These are phyloP conservation scores for Clonostachys sp. DNA, from an alignment of 2,329 filamentous ascomycete species.

Conservation along the genomic window DNA sequence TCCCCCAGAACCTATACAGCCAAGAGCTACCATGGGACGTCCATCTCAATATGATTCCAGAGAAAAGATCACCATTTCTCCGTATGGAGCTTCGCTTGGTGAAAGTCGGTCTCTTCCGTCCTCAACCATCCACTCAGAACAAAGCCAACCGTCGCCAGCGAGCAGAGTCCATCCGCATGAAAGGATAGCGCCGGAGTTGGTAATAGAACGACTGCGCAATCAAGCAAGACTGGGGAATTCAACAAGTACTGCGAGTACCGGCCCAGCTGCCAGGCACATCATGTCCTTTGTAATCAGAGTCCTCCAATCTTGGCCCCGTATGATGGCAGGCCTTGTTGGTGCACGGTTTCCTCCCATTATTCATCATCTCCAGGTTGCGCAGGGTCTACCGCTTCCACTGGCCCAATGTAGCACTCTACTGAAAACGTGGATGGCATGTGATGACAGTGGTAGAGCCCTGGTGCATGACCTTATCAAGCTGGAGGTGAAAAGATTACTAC, in stretches of 20 bases:
- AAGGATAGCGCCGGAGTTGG: no score
- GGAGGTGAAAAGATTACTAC: constrained; percentile 2
- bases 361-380: constrained; percentile 4
- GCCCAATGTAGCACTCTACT: constrained; percentile 5
- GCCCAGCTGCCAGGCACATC: not conserved
- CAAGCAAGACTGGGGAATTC: not conserved
- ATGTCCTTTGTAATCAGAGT: constrained; percentile 6
- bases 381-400: constrained; percentile 2
- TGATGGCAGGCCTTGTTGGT: constrained; percentile 4
- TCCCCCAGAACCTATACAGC: not conserved
- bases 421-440: constrained; percentile 4
- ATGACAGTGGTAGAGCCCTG: not conserved
- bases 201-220: not conserved
- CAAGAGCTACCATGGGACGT: not conserved
- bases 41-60: not conserved
- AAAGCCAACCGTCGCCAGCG: no score
- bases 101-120: not conserved
- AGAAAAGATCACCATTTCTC: not conserved
- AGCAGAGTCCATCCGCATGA: no score
- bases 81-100: not conserved
- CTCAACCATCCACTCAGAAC: no score
- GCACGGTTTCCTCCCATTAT: constrained; percentile 7
- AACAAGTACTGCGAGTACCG: not conserved
- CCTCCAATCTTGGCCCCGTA: constrained; percentile 7
- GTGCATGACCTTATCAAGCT: constrained; percentile 2